Percentiles rank a stretch among this genome's conserved stretches.
Evolutionary conservation across 2,329 filamentous ascomycete species (phyloP).

Genomic region (Aspergillus oerlinghausenensis): DNA sequence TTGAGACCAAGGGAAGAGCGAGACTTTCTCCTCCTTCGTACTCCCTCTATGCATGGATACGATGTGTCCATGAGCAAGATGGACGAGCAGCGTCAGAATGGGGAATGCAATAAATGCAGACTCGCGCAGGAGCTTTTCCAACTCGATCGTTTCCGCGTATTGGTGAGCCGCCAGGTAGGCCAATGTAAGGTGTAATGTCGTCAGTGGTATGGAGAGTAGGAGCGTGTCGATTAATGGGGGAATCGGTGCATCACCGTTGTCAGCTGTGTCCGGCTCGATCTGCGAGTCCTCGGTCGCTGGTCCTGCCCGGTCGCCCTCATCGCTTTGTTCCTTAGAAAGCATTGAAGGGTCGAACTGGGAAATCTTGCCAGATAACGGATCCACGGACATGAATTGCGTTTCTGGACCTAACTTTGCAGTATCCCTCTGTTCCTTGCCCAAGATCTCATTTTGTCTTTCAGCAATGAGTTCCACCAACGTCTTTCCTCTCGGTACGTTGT

Average conservation of each 20-base stretch:
- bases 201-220: conserved; percentile 39
- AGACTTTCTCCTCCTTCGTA: conserved; percentile 10
- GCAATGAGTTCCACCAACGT: conserved; percentile 44
- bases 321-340: conserved; percentile 7
- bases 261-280: conserved; percentile 11
- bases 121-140: conserved; percentile 30
- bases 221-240: conserved; percentile 42
- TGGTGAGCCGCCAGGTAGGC: conserved; percentile 44
- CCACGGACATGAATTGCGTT: conserved; percentile 32
- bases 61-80: conserved; percentile 43
- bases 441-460: conserved; percentile 37
- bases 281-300: not conserved
- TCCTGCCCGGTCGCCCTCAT: not conserved
- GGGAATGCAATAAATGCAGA: conserved; percentile 39
- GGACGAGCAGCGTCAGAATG: conserved; percentile 40
- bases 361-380: conserved; percentile 19
- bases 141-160: conserved; percentile 37
- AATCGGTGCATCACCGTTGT: conserved; percentile 15
- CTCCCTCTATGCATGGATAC: conserved; percentile 24
- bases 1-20: conserved; percentile 22
- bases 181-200: conserved; percentile 43
- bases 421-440: conserved; percentile 2
- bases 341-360: conserved; percentile 22
- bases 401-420: not conserved
- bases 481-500: conserved; percentile 21